Base-by-base conservation (phyloP, 805 yeast genomes). In the Suhomyces faveliae region DNA sequence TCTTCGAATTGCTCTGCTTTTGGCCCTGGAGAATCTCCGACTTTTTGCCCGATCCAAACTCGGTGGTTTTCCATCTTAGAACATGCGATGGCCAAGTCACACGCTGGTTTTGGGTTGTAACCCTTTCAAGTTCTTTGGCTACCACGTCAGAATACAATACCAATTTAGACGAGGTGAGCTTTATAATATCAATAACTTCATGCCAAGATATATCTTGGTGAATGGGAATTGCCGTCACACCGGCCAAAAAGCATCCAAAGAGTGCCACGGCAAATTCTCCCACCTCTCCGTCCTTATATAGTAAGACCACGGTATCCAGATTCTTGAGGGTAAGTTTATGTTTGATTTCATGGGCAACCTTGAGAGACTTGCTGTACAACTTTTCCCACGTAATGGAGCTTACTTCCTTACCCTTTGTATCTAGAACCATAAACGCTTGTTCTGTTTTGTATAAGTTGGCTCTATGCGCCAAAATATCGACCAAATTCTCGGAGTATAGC, bases 141-240 rank as follows among this genome's bases (percentile, higher is more conserved):
- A 89, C 89, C 1, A 84, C 67, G 27, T 91, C 97, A 0, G 97
- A 88, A 54, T 89, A 84, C 24, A 94, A 70, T 43, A 91, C 84
- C 45, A 88, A 72, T 61, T 85, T 89, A 0, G 95, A 78, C 49
- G 84, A 87, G 0, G 97, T 87, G 25, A 79, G 73, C 39, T 77
- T 78, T 65, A 91, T 80, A 27, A 91, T 85, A 51, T 81, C 83
- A 11, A 81, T 75, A 51, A 90, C 81, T 53, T 90, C 96, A 37
- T 73, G 72, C 22, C 84, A 68, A 25, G 85, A 84, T 22, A 82
- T 77, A 46, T 83, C 87, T 49, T 89, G 84, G 46, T 87, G 87
- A 37, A 94, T 82, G 0, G 99, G 99, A 4, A 94, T 92, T 0
- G 98, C 98, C 2, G 94, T 91, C 40, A 89, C 86, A 2, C 96